Percentiles rank a stretch among this genome's conserved stretches.
Conservation (phyloP, 2,329 filamentous ascomycete species). For the Fusarium sp. region DNA sequence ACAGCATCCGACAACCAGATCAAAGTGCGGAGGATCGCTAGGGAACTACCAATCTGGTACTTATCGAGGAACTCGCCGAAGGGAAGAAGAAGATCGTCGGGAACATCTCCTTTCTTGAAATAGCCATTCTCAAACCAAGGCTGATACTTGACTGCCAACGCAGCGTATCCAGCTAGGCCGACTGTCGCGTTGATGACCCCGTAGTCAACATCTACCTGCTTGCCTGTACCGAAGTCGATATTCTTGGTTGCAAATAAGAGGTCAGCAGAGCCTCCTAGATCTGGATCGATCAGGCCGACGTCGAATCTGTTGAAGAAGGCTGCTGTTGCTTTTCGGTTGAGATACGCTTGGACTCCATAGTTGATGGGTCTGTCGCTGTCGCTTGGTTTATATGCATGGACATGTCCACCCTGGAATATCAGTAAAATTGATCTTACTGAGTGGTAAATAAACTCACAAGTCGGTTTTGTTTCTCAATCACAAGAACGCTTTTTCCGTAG, state of each 20-base stretch:
- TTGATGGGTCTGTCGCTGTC: constrained; percentile 12
- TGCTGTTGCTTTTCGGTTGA: constrained; percentile 17
- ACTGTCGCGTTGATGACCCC: constrained; percentile 4
- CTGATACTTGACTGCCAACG: constrained; percentile 22
- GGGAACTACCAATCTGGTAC: constrained; percentile 3
- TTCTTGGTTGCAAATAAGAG: constrained; percentile 9
- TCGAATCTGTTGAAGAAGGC: constrained; percentile 35
- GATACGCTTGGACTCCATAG: constrained; percentile 34
- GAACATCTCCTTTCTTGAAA: constrained; percentile 20
- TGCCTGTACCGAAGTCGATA: constrained; percentile 28
- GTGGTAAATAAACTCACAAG: constrained; percentile 14
- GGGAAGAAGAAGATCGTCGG: constrained; percentile 20
- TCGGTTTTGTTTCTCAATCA: constrained; percentile 35
- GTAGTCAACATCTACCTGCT: constrained; percentile 19
- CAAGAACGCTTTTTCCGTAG: constrained; percentile 28
- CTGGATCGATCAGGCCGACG: constrained; percentile 20
- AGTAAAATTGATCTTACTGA: neutral
- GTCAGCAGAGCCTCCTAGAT: neutral
- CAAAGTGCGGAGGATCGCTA: constrained; percentile 15
- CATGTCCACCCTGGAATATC: constrained; percentile 30
- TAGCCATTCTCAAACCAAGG: constrained; percentile 36
- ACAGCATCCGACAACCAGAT: constrained; percentile 26
- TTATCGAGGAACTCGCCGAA: constrained; percentile 30
- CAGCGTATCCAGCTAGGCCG: constrained; percentile 6
- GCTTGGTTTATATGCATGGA: constrained; percentile 24